phyloP scores from a whole-genome alignment of 257 asterid species.

The Solanum clarkiae region DNA sequence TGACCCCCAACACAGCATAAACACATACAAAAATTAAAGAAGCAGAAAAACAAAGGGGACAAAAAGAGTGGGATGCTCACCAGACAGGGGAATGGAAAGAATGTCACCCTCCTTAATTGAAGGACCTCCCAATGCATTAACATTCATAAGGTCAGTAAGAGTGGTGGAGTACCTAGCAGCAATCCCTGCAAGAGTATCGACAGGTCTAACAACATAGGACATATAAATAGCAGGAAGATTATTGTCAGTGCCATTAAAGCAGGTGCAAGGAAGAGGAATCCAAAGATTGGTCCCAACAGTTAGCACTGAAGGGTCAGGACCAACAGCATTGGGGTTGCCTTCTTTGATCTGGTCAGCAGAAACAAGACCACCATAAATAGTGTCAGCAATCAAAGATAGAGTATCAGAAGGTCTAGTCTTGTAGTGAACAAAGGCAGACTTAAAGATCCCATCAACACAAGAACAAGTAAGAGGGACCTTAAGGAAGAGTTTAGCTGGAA shows the following conservation, averaged over 20 bases:
- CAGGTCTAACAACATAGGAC: conserved; percentile 63
- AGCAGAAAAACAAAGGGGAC: neutral
- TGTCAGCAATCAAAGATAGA: conserved; percentile 41
- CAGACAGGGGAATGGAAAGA: conserved; percentile 82
- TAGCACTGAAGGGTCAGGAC: conserved; percentile 60
- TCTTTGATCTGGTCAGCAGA: conserved; percentile 81
- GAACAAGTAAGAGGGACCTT: conserved; percentile 63
- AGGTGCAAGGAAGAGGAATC: conserved; percentile 92
- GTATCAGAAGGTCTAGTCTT: conserved; percentile 81
- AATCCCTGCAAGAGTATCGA: conserved; percentile 63
- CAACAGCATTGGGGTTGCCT: conserved; percentile 48
- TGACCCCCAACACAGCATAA: neutral
- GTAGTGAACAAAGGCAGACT: conserved; percentile 49
- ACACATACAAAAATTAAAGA: neutral
- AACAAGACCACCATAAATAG: conserved; percentile 63
- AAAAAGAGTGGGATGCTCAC: conserved; percentile 14
- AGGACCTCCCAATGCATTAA: conserved; percentile 53
- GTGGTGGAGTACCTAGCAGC: conserved; percentile 66
- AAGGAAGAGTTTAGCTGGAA: conserved; percentile 70
- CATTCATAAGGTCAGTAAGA: conserved; percentile 76
- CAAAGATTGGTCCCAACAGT: conserved; percentile 46
- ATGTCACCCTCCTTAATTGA: conserved; percentile 72
- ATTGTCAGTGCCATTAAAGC: conserved; percentile 75
- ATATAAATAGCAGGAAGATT: conserved; percentile 72
- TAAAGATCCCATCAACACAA: conserved; percentile 83